phyloP scores from a whole-genome alignment of 331 rosid species.

The Phaseolus coccineus region DNA sequence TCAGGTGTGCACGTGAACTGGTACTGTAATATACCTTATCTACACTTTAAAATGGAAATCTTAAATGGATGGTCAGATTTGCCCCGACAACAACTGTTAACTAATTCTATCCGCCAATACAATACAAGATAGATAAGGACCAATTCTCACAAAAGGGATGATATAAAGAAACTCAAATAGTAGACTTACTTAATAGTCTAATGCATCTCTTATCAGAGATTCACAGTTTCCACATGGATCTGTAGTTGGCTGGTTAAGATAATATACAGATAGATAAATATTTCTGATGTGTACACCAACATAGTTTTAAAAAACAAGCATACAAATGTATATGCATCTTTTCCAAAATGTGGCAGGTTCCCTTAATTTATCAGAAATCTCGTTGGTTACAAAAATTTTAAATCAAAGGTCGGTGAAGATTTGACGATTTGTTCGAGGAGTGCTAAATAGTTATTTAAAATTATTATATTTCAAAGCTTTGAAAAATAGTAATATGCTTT shows the following conservation, averaged over 20 bases:
- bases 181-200: conserved; percentile 31
- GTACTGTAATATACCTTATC: conserved; percentile 1
- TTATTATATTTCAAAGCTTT: conserved; percentile 8
- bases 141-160: conserved; percentile 39
- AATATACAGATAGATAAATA: not conserved
- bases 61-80: conserved; percentile 17
- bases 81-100: conserved; percentile 20
- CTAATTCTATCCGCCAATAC: conserved; percentile 25
- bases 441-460: conserved; percentile 35
- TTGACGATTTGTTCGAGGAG: conserved; percentile 36
- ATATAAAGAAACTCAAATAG: conserved; percentile 7
- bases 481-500: conserved; percentile 34
- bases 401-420: conserved; percentile 40
- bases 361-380: not conserved
- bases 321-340: not conserved
- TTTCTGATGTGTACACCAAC: conserved; percentile 16
- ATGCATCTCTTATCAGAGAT: conserved; percentile 29
- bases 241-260: conserved; percentile 4
- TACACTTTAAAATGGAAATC: not conserved
- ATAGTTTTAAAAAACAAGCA: conserved; percentile 13
- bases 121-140: conserved; percentile 26
- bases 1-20: conserved; percentile 1
- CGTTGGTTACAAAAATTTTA: not conserved
- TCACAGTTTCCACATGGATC: conserved; percentile 36
- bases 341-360: conserved; percentile 17